These are phyloP conservation scores for Gossypium sturtianum DNA, from an alignment of 345 rosid genomes.

Conservation along the genomic window DNA sequence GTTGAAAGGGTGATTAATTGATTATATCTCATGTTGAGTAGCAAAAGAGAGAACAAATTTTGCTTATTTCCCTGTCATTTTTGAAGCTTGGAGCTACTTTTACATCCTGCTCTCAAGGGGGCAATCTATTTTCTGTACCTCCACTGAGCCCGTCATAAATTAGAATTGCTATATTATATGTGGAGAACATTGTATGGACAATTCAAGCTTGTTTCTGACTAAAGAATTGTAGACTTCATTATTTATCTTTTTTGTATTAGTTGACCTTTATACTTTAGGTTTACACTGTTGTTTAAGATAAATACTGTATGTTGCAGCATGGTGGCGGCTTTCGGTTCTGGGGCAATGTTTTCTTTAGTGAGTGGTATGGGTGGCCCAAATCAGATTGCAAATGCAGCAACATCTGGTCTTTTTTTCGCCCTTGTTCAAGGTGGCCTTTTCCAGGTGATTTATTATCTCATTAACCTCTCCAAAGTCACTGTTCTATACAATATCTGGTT, in stretches of 20 bases:
- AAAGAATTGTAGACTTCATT: background rate
- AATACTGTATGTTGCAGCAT: slow-evolving; percentile 46
- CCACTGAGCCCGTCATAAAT: background rate
- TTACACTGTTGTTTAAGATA: background rate
- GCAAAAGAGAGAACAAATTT: background rate
- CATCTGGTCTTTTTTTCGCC: slow-evolving; percentile 76
- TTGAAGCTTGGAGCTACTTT: slow-evolving; percentile 1
- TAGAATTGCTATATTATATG: background rate
- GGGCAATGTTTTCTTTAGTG: slow-evolving; percentile 75
- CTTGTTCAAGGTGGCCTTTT: slow-evolving; percentile 74
- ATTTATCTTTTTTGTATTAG: background rate
- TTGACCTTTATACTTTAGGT: background rate
- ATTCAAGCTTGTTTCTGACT: slow-evolving; percentile 1
- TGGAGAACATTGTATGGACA: background rate
- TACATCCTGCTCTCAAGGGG: background rate
- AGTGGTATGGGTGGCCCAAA: slow-evolving; percentile 78
- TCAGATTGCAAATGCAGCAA: slow-evolving; percentile 57
- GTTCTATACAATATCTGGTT: background rate
- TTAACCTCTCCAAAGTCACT: background rate
- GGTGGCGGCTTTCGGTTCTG: slow-evolving; percentile 95
- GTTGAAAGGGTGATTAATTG: background rate
- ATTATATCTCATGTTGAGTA: background rate
- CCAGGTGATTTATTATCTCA: slow-evolving; percentile 45
- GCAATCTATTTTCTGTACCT: background rate
- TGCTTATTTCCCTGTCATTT: background rate